These are phyloP conservation scores for Fusarium neocosmosporiellum DNA, from an alignment of 2,329 filamentous ascomycete genomes.

Conservation along the genomic window DNA sequence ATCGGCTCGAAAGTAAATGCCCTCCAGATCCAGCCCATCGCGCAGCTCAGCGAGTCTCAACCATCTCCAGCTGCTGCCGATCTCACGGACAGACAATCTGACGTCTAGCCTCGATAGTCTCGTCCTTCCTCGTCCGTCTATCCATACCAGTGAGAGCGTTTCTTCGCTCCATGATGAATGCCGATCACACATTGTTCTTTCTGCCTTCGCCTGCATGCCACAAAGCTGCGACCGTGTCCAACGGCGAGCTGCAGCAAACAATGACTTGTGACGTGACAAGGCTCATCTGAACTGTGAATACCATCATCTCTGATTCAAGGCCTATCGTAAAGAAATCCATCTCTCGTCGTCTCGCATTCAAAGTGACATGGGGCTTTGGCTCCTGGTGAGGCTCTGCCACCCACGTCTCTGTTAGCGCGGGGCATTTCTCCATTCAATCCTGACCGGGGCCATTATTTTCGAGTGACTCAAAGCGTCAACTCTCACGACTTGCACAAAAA, in stretches of 20 bases:
- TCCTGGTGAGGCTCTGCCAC: conserved; percentile 27
- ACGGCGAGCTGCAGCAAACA: background rate
- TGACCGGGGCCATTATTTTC: conserved; percentile 42
- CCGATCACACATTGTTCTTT: background rate
- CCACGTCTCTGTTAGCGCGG: conserved; percentile 46
- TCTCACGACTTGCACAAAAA: conserved; percentile 20
- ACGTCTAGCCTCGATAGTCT: background rate
- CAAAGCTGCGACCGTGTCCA: background rate
- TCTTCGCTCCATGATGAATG: background rate
- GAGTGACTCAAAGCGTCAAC: conserved; percentile 49
- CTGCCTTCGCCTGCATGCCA: background rate
- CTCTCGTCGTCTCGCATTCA: background rate
- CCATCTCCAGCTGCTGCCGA: background rate
- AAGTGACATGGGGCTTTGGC: background rate
- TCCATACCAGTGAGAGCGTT: background rate
- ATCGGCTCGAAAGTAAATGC: background rate
- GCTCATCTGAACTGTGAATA: background rate
- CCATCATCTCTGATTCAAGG: background rate
- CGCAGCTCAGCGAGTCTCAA: too few species aligned
- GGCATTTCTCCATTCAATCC: conserved; percentile 45
- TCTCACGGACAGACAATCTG: background rate
- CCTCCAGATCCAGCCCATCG: background rate
- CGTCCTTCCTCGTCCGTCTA: background rate
- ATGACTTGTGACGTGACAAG: background rate
- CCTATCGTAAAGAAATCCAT: background rate